Percentiles rank a stretch among this genome's conserved stretches.
These are phyloP conservation scores for Puccinia coronata DNA, from an alignment of 1,284 basidiomycete genomes.

Conservation along the genomic window DNA sequence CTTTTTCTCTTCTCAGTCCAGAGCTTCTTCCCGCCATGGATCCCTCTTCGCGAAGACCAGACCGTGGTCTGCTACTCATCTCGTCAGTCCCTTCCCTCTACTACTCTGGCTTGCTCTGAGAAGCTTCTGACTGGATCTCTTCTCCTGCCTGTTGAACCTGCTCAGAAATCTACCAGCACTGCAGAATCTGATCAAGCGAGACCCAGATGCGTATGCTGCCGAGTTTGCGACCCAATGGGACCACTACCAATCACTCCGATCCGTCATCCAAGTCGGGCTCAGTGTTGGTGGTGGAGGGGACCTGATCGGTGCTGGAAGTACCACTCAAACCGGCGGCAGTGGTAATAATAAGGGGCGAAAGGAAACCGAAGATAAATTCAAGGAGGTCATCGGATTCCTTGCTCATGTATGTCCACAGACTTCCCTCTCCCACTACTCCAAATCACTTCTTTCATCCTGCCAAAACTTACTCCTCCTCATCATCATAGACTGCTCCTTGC, in stretches of 20 bases:
- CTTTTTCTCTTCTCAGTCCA: too few species aligned
- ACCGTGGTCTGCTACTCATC: slow-evolving; percentile 40
- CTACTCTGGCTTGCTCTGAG: too few species aligned
- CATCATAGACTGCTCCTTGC: slow-evolving; percentile 73
- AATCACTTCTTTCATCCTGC: background rate
- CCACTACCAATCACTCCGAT: slow-evolving; percentile 83
- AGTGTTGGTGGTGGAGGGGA: slow-evolving; percentile 50
- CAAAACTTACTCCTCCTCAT: background rate
- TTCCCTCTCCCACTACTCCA: background rate
- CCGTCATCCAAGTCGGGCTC: slow-evolving; percentile 70
- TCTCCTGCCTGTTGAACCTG: background rate
- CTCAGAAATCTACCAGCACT: slow-evolving; percentile 66
- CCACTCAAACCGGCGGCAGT: slow-evolving; percentile 47
- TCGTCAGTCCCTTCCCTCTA: slow-evolving; percentile 1
- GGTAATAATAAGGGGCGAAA: slow-evolving; percentile 59
- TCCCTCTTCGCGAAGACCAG: slow-evolving; percentile 35
- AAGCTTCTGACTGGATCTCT: background rate
- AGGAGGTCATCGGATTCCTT: slow-evolving; percentile 82
- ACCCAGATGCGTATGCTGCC: slow-evolving; percentile 85
- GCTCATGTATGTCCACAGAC: slow-evolving; percentile 66
- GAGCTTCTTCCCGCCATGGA: too few species aligned
- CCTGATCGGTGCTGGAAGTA: slow-evolving; percentile 38
- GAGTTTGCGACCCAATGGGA: slow-evolving; percentile 99
- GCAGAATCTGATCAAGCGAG: slow-evolving; percentile 92
- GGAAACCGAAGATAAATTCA: slow-evolving; percentile 75